Percentiles rank a stretch among this genome's conserved stretches.
Evolutionary conservation across 345 rosid species (phyloP).

Genomic region (Camelina sativa): DNA sequence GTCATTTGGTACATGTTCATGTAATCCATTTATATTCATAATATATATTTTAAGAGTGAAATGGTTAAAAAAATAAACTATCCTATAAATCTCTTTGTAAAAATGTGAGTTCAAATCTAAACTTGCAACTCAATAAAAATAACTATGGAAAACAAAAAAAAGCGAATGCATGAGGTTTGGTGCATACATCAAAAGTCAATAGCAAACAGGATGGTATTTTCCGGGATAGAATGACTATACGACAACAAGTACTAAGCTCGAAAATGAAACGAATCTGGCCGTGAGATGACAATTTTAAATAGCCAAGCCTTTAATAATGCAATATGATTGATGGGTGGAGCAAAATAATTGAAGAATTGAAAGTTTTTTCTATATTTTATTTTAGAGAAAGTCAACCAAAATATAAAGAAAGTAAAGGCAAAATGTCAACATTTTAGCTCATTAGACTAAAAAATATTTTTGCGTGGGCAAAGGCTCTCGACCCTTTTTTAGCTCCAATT

Average conservation of each 20-base stretch:
- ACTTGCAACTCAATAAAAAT: too few species aligned
- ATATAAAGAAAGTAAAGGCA: slow-evolving; percentile 8
- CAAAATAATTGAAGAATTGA: slow-evolving; percentile 4
- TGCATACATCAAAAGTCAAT: slow-evolving; percentile 23
- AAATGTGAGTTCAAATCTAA: not conserved
- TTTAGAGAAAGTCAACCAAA: slow-evolving; percentile 35
- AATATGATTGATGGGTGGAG: slow-evolving; percentile 24
- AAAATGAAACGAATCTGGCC: slow-evolving; percentile 31
- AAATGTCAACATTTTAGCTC: slow-evolving; percentile 39
- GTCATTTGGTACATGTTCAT: not conserved
- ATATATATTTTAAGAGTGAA: not conserved
- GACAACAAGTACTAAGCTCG: slow-evolving; percentile 12
- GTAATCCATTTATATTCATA: not conserved
- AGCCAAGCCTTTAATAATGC: slow-evolving; percentile 21
- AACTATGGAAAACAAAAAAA: not conserved
- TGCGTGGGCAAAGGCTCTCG: not conserved
- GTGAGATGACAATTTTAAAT: slow-evolving; percentile 11
- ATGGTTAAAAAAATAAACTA: not conserved
- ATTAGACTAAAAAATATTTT: slow-evolving; percentile 9
- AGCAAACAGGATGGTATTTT: slow-evolving; percentile 22
- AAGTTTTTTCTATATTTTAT: not conserved
- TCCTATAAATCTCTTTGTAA: not conserved
- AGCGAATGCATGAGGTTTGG: slow-evolving; percentile 11
- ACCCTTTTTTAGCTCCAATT: slow-evolving; percentile 8
- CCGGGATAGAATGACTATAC: not conserved